Conservation (phyloP, 2,329 filamentous ascomycete species). For the Paracorniculantispora psalliotae region DNA sequence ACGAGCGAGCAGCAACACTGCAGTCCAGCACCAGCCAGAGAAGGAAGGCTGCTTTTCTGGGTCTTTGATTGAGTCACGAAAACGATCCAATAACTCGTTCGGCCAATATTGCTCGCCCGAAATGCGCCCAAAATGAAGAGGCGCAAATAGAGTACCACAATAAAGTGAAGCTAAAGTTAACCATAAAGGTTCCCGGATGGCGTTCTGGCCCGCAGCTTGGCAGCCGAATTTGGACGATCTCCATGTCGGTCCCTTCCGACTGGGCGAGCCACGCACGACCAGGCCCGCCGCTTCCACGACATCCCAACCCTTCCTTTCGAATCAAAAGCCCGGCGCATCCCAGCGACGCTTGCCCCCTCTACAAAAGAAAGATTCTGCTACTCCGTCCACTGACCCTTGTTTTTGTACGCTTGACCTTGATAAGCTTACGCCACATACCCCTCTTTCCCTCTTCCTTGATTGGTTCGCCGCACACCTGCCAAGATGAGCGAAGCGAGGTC, state of each 20-base stretch:
- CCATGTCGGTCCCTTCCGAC: background rate
- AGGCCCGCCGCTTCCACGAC: background rate
- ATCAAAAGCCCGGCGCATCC: conserved; percentile 5
- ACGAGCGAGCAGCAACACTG: background rate
- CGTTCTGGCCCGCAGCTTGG: background rate
- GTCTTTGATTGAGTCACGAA: background rate
- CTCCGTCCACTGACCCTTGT: conserved; percentile 2
- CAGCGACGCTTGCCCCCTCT: background rate
- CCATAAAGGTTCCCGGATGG: conserved; percentile 8
- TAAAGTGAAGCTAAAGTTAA: background rate
- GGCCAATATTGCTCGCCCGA: background rate
- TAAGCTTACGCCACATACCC: background rate
- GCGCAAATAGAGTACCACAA: background rate
- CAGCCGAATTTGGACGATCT: conserved; percentile 7
- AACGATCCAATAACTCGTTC: background rate
- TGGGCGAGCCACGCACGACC: background rate
- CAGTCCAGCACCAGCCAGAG: background rate
- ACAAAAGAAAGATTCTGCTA: background rate
- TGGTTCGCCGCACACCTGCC: background rate
- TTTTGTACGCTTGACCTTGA: background rate
- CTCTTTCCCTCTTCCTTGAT: background rate
- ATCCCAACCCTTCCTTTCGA: background rate
- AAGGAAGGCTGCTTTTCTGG: background rate
- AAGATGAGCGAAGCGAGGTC: conserved; percentile 11
- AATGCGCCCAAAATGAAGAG: background rate